Evolutionary conservation across 441 rosid genomes (phyloP).

Genomic region (Syzygium syzygioides): DNA sequence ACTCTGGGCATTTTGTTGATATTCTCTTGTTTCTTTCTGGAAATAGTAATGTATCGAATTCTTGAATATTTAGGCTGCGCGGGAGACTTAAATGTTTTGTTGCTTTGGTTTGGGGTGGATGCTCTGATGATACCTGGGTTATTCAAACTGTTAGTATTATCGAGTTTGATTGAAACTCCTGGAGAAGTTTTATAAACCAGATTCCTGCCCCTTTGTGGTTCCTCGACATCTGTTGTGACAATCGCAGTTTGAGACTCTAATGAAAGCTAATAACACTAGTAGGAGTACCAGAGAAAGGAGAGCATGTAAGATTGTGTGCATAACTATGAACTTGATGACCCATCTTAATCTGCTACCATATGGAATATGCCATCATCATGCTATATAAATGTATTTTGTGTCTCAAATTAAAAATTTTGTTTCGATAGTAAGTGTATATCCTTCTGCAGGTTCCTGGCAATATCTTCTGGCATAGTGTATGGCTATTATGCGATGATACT

Average conservation of each 20-base stretch:
- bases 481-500: slow-evolving; percentile 79
- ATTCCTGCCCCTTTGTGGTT: background rate
- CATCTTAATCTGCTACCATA: background rate
- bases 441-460: slow-evolving; percentile 56
- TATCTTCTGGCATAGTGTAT: slow-evolving; percentile 68
- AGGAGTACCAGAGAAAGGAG: background rate
- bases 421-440: background rate
- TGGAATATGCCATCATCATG: background rate
- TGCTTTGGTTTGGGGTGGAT: background rate
- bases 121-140: background rate
- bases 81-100: background rate
- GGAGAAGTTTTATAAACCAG: background rate
- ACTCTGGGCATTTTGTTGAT: background rate
- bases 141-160: background rate
- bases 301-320: background rate
- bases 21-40: background rate
- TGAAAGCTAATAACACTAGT: background rate
- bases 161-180: background rate
- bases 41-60: background rate
- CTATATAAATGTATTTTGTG: background rate
- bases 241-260: background rate
- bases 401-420: background rate
- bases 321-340: background rate
- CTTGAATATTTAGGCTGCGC: background rate
- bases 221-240: background rate